Percentiles rank a stretch among this genome's conserved stretches.
These are phyloP conservation scores for Streptanthus diversifolius DNA, from an alignment of 345 rosid species.

Conservation along the genomic window DNA sequence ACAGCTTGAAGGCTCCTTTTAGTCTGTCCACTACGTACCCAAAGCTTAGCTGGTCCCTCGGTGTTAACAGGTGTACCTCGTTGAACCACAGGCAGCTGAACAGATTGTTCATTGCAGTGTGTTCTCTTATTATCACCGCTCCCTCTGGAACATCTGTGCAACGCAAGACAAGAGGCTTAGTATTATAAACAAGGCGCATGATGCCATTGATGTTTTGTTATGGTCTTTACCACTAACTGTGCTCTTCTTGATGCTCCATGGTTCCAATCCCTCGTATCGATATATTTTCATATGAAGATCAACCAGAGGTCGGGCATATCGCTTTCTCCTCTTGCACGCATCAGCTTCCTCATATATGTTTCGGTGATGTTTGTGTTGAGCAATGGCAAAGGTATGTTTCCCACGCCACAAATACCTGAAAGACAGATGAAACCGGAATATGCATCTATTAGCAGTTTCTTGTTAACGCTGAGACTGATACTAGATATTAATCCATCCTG, in stretches of 20 bases:
- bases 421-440: background rate
- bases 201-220: background rate
- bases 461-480: background rate
- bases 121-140: conserved; percentile 84
- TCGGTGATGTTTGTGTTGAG: conserved; percentile 88
- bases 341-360: conserved; percentile 94
- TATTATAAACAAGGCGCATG: background rate
- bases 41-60: conserved; percentile 97
- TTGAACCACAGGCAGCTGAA: conserved; percentile 98
- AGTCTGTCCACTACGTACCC: conserved; percentile 81
- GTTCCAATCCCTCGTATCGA: conserved; percentile 77
- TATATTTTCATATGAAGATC: conserved; percentile 98
- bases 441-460: conserved; percentile 9
- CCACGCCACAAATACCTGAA: conserved; percentile 90
- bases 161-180: background rate
- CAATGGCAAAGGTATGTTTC: conserved; percentile 85
- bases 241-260: conserved; percentile 76
- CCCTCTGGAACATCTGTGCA: conserved; percentile 98
- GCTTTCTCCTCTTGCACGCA: conserved; percentile 90
- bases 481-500: background rate
- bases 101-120: conserved; percentile 69
- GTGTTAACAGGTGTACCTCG: conserved; percentile 88
- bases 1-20: conserved; percentile 59
- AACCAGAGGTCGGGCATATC: conserved; percentile 88
- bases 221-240: conserved; percentile 65